A percentile compares a stretch with the other conserved stretches of the same genome.
Conservation (phyloP, 2,329 filamentous ascomycete species). For the Coniochaeta sp. region DNA sequence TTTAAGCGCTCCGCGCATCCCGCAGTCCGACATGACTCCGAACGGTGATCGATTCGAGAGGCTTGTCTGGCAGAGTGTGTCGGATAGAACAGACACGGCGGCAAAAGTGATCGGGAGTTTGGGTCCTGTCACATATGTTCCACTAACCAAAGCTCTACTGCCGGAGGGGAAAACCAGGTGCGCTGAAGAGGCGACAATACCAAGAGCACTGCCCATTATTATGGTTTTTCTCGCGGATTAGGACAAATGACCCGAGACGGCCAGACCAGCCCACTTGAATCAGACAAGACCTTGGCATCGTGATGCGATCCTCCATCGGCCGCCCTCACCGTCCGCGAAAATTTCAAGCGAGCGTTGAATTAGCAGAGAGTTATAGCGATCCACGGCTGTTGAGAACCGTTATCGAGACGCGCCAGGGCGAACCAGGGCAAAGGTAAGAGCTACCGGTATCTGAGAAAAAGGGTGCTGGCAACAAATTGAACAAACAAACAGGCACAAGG, state of each 20-base stretch:
- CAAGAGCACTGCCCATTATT: conserved; percentile 3
- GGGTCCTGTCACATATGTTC: background rate
- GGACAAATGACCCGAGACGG: background rate
- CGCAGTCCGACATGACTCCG: background rate
- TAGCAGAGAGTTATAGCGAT: too few relatives aligned
- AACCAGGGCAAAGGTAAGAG: background rate
- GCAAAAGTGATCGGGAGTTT: conserved; percentile 1
- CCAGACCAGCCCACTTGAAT: background rate
- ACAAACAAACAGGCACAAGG: background rate
- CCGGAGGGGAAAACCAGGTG: background rate
- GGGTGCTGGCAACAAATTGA: background rate
- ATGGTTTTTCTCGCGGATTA: too few relatives aligned
- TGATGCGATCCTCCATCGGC: background rate
- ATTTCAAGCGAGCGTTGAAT: background rate
- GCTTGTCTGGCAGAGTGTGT: background rate
- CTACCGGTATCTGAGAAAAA: background rate
- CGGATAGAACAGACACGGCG: background rate
- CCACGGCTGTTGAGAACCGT: too few relatives aligned
- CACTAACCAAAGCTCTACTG: background rate
- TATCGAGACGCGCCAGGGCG: too few relatives aligned
- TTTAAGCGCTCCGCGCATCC: background rate
- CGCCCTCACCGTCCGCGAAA: background rate
- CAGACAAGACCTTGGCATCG: background rate
- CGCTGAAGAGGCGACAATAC: background rate
- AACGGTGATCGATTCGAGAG: background rate